These are phyloP conservation scores for Salicornia ramosissima DNA, from an alignment of 148 eudicot genomes.

Conservation along the genomic window DNA sequence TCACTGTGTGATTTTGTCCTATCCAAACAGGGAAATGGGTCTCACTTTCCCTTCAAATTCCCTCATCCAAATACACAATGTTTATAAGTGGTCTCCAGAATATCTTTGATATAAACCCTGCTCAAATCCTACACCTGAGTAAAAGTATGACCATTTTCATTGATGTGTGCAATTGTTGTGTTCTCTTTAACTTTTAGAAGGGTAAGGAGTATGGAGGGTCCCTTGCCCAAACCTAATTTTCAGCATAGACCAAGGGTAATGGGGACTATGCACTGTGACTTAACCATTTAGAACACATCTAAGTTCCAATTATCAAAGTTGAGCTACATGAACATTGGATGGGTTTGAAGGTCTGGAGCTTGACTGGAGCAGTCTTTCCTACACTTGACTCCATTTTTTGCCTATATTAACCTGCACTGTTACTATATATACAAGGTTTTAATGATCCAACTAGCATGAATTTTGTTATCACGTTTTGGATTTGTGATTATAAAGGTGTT, in stretches of 20 bases:
- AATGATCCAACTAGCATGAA: not conserved
- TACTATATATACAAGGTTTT: not conserved
- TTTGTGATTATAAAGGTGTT: not conserved
- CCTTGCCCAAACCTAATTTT: not conserved
- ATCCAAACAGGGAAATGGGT: not conserved
- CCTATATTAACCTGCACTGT: not conserved
- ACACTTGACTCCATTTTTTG: not conserved
- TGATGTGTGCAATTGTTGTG: no score
- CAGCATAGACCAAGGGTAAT: not conserved
- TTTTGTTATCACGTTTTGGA: not conserved
- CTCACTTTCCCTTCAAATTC: not conserved
- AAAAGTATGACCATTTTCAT: no score
- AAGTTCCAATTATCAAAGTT: not conserved
- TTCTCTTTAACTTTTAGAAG: no score
- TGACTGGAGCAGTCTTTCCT: not conserved
- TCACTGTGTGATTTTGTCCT: not conserved
- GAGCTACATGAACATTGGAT: not conserved
- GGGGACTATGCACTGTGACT: not conserved
- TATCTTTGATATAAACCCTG: no score
- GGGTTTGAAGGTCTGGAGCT: not conserved
- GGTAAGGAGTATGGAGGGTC: not conserved
- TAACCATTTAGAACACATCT: not conserved
- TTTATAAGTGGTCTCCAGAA: no score
- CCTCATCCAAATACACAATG: no score
- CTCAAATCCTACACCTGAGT: no score